A percentile compares a stretch with the other conserved stretches of the same genome.
Conservation (phyloP, 805 yeast species). For the Ogataea henricii region DNA sequence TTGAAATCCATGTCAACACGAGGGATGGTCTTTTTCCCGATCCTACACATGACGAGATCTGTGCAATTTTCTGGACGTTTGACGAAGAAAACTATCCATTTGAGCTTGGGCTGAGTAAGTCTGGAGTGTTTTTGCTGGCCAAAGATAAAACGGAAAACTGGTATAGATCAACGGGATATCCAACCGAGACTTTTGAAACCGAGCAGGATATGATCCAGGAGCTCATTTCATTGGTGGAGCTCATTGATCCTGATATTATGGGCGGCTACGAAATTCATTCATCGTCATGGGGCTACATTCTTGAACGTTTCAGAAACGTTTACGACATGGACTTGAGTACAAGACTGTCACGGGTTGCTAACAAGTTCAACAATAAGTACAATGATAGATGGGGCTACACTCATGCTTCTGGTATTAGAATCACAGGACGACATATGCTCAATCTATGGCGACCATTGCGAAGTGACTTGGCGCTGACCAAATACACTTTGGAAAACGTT, state of each 20-base stretch:
- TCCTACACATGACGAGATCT: conserved; percentile 60
- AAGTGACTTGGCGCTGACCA: conserved; percentile 59
- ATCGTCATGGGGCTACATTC: conserved; percentile 86
- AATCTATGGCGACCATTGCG: conserved; percentile 83
- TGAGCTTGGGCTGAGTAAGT: conserved; percentile 36
- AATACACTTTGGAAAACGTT: conserved; percentile 77
- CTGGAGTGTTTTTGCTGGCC: conserved; percentile 39
- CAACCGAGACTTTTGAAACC: conserved; percentile 44
- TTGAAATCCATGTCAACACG: conserved; percentile 70
- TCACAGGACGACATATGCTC: conserved; percentile 81
- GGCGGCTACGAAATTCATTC: conserved; percentile 83
- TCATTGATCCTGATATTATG: conserved; percentile 83
- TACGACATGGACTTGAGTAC: conserved; percentile 56
- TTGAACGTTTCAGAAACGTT: conserved; percentile 56
- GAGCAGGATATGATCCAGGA: conserved; percentile 63
- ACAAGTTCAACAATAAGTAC: conserved; percentile 50
- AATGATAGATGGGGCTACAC: conserved; percentile 81
- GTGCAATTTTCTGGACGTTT: conserved; percentile 64
- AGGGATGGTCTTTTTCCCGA: conserved; percentile 58
- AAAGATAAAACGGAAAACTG: conserved; percentile 3
- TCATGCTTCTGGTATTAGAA: conserved; percentile 66
- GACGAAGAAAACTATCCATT: conserved; percentile 44
- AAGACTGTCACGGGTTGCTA: conserved; percentile 60
- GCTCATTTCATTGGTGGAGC: conserved; percentile 55
- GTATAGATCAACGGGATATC: conserved; percentile 22